These are phyloP conservation scores for Orychophragmus violaceus DNA, from an alignment of 345 rosid genomes.

Conservation along the genomic window DNA sequence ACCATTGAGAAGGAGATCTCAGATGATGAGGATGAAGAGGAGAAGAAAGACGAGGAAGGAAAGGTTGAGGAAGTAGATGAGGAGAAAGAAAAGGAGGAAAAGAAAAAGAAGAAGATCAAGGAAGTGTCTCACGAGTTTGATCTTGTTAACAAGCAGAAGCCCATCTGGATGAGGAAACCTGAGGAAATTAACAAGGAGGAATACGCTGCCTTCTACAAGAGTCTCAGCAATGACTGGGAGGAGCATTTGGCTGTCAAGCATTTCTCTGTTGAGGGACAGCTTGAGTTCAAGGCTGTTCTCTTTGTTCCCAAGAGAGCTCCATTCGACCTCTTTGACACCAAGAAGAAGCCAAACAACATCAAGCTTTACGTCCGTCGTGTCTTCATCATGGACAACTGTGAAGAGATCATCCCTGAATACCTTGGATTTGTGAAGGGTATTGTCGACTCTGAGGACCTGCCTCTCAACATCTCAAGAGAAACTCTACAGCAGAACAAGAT, in stretches of 20 bases:
- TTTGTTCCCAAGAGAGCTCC: too few species aligned
- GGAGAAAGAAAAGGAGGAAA: not conserved
- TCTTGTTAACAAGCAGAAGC: not conserved
- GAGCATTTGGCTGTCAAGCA: too few species aligned
- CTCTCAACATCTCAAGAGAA: not conserved
- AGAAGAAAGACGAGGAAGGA: not conserved
- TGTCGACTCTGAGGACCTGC: not conserved
- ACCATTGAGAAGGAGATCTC: not conserved
- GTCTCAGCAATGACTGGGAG: too few species aligned
- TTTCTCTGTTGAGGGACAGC: too few species aligned
- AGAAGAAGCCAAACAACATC: not conserved
- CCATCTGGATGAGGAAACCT: not conserved
- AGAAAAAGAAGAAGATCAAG: too few species aligned
- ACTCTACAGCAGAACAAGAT: not conserved
- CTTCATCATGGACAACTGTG: not conserved
- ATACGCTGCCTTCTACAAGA: not conserved
- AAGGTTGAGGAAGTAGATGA: not conserved
- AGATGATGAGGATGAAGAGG: not conserved
- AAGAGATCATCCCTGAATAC: not conserved
- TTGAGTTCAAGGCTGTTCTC: too few species aligned
- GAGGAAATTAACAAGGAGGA: not conserved
- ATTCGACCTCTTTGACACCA: too few species aligned
- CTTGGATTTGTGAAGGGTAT: not conserved
- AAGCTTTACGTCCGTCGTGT: not conserved
- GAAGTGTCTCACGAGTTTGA: not conserved